phyloP scores from a whole-genome alignment of 2,329 filamentous ascomycete species.

The Byssoonygena ceratinophila region DNA sequence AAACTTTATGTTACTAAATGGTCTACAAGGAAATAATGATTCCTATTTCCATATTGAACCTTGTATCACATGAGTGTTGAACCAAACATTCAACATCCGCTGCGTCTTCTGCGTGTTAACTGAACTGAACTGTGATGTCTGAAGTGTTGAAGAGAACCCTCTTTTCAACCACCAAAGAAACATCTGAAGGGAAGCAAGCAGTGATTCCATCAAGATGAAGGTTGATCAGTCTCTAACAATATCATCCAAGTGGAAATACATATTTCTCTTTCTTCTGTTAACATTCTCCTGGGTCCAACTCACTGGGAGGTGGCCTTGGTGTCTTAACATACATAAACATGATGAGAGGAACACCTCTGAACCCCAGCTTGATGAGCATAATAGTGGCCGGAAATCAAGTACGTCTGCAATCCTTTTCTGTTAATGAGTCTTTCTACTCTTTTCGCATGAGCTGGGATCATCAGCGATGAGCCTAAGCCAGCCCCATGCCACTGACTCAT shows the following conservation, averaged over 20 bases:
- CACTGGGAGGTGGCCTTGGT: background rate
- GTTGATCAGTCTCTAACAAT: background rate
- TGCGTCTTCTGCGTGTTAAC: no score
- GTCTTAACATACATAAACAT: background rate
- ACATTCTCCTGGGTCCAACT: background rate
- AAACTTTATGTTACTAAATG: no score
- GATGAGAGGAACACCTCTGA: background rate
- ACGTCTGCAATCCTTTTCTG: background rate
- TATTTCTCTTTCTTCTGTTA: background rate
- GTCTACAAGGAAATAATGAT: no score
- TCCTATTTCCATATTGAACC: no score
- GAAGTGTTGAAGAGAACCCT: background rate
- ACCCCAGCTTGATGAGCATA: background rate
- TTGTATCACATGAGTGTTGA: no score
- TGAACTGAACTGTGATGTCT: no score
- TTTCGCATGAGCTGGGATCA: background rate
- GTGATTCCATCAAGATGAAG: background rate
- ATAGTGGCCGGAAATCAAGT: conserved; percentile 6
- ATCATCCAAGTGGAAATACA: background rate
- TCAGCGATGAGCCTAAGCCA: no score
- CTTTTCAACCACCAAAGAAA: no score
- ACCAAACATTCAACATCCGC: no score
- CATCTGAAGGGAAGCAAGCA: no score
- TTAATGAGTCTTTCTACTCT: background rate
- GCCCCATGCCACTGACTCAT: no score